These are phyloP conservation scores for Pythium apleroticum DNA, from an alignment of 352 stramenopile genomes.

Conservation along the genomic window DNA sequence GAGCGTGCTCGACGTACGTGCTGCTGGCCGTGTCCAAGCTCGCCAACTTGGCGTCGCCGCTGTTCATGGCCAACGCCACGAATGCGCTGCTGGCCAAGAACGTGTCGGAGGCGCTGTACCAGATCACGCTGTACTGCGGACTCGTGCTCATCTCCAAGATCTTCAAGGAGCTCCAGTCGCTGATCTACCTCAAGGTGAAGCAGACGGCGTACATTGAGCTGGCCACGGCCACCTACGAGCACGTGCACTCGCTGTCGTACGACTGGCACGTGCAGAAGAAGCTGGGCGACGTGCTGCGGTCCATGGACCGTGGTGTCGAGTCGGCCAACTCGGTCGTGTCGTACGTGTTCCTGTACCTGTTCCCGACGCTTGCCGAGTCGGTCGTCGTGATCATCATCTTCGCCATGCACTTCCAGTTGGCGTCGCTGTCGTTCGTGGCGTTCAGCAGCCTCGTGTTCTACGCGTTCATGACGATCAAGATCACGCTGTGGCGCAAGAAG, in stretches of 20 bases:
- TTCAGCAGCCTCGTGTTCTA: conserved; percentile 97
- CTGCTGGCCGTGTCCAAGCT: conserved; percentile 92
- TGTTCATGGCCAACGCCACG: conserved; percentile 93
- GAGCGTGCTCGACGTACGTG: conserved; percentile 91
- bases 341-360: conserved; percentile 96
- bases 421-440: conserved; percentile 88
- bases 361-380: conserved; percentile 94
- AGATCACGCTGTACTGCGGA: conserved; percentile 76
- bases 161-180: conserved; percentile 95
- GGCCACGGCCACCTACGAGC: conserved; percentile 94
- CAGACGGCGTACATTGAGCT: conserved; percentile 98
- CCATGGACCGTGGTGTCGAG: conserved; percentile 91
- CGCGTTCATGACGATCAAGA: conserved; percentile 93
- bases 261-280: conserved; percentile 99
- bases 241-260: conserved; percentile 95
- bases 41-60: conserved; percentile 89
- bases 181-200: conserved; percentile 95
- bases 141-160: conserved; percentile 87
- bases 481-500: conserved; percentile 98
- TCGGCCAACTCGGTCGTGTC: conserved; percentile 95
- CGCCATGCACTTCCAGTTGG: conserved; percentile 92
- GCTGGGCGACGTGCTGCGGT: conserved; percentile 95
- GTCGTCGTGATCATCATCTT: conserved; percentile 95
- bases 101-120: conserved; percentile 40
- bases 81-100: conserved; percentile 87